A percentile compares a stretch with the other conserved stretches of the same genome.
These are phyloP conservation scores for Scytalidium lignicola DNA, from an alignment of 2,329 filamentous ascomycete species.

Conservation along the genomic window DNA sequence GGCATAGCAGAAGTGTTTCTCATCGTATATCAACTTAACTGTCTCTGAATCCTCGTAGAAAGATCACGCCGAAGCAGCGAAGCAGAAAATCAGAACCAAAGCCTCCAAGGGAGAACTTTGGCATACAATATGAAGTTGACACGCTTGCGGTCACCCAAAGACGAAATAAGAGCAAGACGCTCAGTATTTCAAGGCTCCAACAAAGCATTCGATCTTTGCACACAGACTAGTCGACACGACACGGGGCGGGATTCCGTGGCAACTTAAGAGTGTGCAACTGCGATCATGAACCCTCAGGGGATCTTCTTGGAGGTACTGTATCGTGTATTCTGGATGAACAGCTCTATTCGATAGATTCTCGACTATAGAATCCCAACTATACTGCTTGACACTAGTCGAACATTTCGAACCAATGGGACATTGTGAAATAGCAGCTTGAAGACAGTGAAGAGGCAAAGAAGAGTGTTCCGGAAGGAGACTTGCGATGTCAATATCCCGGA, in stretches of 20 bases:
- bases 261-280: slow-evolving; percentile 95
- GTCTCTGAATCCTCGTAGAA: slow-evolving; percentile 16
- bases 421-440: no score
- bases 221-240: slow-evolving; percentile 94
- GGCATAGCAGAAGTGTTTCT: no score
- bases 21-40: slow-evolving; percentile 21
- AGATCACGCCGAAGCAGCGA: slow-evolving; percentile 13
- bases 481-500: no score
- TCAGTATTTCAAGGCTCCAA: slow-evolving; percentile 29
- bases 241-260: slow-evolving; percentile 71
- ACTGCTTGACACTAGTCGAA: no score
- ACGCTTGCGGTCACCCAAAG: slow-evolving; percentile 24
- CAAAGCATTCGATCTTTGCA: slow-evolving; percentile 63
- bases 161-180: slow-evolving; percentile 31
- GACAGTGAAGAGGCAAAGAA: no score
- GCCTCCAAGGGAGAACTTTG: slow-evolving; percentile 17
- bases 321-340: no score
- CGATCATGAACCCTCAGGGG: slow-evolving; percentile 6
- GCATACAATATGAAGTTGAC: slow-evolving; percentile 23
- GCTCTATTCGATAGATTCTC: no score
- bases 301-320: no score
- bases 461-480: no score
- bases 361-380: no score
- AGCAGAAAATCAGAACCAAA: slow-evolving; percentile 18
- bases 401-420: no score